Conservation (phyloP, 495 filamentous ascomycete genomes). For the Lophiotrema nucula region DNA sequence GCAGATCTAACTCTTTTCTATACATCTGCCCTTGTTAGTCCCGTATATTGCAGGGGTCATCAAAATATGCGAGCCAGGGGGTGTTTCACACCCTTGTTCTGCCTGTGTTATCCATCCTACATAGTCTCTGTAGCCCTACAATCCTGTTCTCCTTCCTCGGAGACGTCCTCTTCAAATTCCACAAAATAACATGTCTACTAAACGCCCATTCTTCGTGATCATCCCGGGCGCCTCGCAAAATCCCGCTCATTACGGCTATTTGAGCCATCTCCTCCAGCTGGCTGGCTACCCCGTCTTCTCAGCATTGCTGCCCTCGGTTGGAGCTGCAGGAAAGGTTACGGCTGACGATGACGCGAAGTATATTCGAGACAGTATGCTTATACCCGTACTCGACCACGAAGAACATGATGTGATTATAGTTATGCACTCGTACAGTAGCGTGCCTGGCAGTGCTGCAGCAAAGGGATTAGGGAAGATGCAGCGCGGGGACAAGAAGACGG, state of each 20-base stretch:
- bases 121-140: too few species aligned
- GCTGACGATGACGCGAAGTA: conserved; percentile 10
- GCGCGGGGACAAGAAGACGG: conserved; percentile 18
- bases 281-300: conserved; percentile 22
- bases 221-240: conserved; percentile 13
- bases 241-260: conserved; percentile 18
- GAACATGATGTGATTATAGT: conserved; percentile 21
- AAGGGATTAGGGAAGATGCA: conserved; percentile 6
- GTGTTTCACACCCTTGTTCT: too few species aligned
- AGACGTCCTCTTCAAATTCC: too few species aligned
- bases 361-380: conserved; percentile 10
- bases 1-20: too few species aligned
- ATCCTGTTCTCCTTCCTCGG: too few species aligned
- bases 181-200: conserved; percentile 11
- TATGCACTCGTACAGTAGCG: conserved; percentile 14
- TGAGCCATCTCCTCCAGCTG: conserved; percentile 9
- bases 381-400: conserved; percentile 17
- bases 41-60: too few species aligned
- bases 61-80: too few species aligned
- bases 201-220: conserved; percentile 21
- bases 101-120: too few species aligned
- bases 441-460: conserved; percentile 9
- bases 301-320: conserved; percentile 10
- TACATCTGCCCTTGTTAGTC: too few species aligned
- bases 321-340: conserved; percentile 4